phyloP scores from a whole-genome alignment of 176 grass and related monocot genomes.

The Avena atlantica region DNA sequence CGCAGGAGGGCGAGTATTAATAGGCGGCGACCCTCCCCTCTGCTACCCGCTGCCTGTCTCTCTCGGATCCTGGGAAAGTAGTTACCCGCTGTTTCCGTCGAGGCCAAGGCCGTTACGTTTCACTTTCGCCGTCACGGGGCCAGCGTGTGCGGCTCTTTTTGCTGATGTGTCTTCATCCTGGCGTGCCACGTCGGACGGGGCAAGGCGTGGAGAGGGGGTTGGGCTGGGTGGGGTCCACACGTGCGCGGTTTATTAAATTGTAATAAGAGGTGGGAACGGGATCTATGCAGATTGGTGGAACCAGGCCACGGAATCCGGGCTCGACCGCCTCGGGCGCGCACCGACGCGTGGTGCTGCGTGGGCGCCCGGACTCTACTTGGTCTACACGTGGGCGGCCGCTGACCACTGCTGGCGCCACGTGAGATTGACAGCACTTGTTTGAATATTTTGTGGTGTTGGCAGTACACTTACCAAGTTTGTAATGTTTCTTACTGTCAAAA shows the following conservation, averaged over 20 bases:
- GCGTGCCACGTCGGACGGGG: not conserved
- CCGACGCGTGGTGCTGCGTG: slow-evolving; percentile 41
- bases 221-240: not conserved
- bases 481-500: too few relatives aligned
- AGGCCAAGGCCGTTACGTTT: slow-evolving; percentile 24
- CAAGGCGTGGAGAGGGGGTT: not conserved
- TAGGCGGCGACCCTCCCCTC: slow-evolving; percentile 46
- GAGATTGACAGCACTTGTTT: not conserved
- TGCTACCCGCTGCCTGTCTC: not conserved
- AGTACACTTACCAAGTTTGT: too few relatives aligned
- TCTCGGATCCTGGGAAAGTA: slow-evolving; percentile 26
- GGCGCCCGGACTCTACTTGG: not conserved
- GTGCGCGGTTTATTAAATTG: not conserved
- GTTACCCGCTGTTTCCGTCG: slow-evolving; percentile 40
- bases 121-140: slow-evolving; percentile 39
- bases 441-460: too few relatives aligned
- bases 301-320: not conserved
- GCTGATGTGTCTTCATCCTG: not conserved
- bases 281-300: slow-evolving; percentile 4
- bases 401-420: slow-evolving; percentile 3
- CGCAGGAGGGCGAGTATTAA: slow-evolving; percentile 49
- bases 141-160: not conserved
- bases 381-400: slow-evolving; percentile 18
- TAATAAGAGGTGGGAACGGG: slow-evolving; percentile 16
- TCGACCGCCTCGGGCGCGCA: not conserved